Conservation (phyloP, 345 rosid species). For the Geranium brycei region DNA sequence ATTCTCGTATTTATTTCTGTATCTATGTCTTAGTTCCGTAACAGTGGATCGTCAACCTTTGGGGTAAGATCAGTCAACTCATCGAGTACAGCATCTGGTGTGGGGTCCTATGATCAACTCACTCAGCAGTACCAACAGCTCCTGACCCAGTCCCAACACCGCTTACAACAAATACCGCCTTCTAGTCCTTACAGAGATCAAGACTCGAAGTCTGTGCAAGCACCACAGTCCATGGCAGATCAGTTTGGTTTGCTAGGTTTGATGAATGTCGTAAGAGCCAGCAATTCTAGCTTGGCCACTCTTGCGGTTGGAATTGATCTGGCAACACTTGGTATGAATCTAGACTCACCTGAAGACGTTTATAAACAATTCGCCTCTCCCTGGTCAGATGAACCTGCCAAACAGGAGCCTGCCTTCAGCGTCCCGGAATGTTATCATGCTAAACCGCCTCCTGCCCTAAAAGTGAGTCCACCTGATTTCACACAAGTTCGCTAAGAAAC, state of each 20-base stretch:
- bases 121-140: conserved; percentile 84
- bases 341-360: conserved; percentile 81
- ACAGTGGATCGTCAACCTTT: conserved; percentile 75
- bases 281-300: conserved; percentile 60
- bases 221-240: conserved; percentile 54
- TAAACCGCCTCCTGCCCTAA: conserved; percentile 63
- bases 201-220: conserved; percentile 56
- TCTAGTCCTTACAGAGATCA: conserved; percentile 82
- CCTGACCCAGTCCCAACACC: conserved; percentile 77
- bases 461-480: conserved; percentile 31
- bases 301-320: conserved; percentile 89
- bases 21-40: conserved; percentile 23
- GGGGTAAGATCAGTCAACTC: conserved; percentile 81
- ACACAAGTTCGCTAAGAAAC: background rate
- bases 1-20: no score
- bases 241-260: conserved; percentile 76
- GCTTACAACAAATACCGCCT: conserved; percentile 75
- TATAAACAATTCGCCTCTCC: conserved; percentile 97
- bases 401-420: conserved; percentile 77
- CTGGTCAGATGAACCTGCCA: conserved; percentile 93
- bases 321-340: conserved; percentile 80
- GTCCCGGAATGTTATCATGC: conserved; percentile 90
- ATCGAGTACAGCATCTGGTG: conserved; percentile 48
- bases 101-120: conserved; percentile 69
- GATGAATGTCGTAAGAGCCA: conserved; percentile 58